phyloP scores from a whole-genome alignment of 2,329 filamentous ascomycete species.

The Dothideomycetes sp. region DNA sequence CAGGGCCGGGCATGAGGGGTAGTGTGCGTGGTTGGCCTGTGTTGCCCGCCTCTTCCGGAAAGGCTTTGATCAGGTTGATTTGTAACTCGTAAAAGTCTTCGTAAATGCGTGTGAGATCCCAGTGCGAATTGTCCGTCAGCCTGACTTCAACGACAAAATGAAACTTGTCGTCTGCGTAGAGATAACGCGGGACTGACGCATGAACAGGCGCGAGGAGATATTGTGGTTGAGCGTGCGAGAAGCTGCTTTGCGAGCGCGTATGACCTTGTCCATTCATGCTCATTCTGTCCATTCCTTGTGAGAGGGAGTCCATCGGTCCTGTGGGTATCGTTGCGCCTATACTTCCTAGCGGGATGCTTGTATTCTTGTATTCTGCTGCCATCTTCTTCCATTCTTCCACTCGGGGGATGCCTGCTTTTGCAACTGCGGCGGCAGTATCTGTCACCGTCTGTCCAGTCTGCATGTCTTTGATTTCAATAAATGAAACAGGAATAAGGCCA shows the following conservation, averaged over 20 bases:
- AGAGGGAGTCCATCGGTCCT: not conserved
- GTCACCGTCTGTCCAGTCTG: constrained; percentile 69
- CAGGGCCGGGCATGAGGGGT: constrained; percentile 95
- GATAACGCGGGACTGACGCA: constrained; percentile 83
- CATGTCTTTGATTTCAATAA: constrained; percentile 95
- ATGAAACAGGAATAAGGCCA: constrained; percentile 89
- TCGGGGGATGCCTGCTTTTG: constrained; percentile 77
- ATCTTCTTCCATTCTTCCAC: constrained; percentile 99
- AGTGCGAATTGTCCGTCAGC: constrained; percentile 81
- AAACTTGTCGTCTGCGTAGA: constrained; percentile 94
- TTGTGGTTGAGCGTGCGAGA: constrained; percentile 28
- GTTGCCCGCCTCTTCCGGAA: constrained; percentile 86
- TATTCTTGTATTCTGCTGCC: constrained; percentile 98
- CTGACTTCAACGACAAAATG: constrained; percentile 95
- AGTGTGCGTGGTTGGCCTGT: constrained; percentile 64
- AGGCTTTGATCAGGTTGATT: constrained; percentile 82
- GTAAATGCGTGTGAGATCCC: constrained; percentile 90
- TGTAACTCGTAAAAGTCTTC: constrained; percentile 99
- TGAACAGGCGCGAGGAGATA: constrained; percentile 59
- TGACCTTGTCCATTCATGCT: constrained; percentile 42
- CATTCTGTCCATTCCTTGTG: constrained; percentile 56
- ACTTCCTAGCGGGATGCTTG: constrained; percentile 90
- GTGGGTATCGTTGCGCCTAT: constrained; percentile 32
- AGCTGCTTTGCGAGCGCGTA: constrained; percentile 18
- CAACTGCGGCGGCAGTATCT: constrained; percentile 76